These are phyloP conservation scores for Pigoraptor vietnamica DNA, from an alignment of 78 protist genomes.

Conservation along the genomic window DNA sequence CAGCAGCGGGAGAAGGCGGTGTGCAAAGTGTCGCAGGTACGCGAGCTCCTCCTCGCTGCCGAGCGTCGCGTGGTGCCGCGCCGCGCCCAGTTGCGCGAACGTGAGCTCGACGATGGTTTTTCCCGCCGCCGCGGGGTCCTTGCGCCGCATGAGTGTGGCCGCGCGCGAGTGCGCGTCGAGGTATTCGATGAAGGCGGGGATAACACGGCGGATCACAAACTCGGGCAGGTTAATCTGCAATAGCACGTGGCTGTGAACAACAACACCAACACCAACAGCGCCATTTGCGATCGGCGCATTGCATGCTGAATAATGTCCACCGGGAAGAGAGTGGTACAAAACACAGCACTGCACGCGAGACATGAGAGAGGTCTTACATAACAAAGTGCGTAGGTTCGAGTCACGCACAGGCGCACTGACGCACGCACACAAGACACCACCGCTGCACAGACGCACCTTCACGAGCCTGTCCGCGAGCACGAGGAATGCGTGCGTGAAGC, in stretches of 20 bases:
- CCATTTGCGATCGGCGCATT: no score
- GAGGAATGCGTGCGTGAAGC: not conserved
- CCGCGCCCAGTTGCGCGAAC: not conserved
- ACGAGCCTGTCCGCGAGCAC: not conserved
- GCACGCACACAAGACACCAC: no score
- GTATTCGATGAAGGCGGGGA: not conserved
- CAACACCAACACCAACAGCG: no score
- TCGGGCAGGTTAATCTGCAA: not conserved
- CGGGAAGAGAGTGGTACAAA: no score
- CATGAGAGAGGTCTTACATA: no score
- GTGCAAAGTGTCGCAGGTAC: not conserved
- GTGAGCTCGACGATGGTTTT: not conserved
- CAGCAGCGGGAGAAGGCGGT: not conserved
- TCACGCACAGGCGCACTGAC: not conserved
- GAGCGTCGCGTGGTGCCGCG: not conserved
- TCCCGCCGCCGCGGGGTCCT: not conserved
- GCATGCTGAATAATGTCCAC: no score
- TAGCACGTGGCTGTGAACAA: no score
- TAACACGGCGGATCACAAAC: not conserved
- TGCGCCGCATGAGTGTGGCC: not conserved
- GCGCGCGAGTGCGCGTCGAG: not conserved
- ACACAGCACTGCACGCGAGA: no score
- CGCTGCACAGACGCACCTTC: not conserved
- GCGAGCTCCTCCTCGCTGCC: not conserved
- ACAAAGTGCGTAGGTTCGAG: not conserved